Evolutionary conservation across 2,329 filamentous ascomycete species (phyloP), one percentile per base, ranked within the genome.

Genomic region (Rhinocladiella mackenziei): DNA sequence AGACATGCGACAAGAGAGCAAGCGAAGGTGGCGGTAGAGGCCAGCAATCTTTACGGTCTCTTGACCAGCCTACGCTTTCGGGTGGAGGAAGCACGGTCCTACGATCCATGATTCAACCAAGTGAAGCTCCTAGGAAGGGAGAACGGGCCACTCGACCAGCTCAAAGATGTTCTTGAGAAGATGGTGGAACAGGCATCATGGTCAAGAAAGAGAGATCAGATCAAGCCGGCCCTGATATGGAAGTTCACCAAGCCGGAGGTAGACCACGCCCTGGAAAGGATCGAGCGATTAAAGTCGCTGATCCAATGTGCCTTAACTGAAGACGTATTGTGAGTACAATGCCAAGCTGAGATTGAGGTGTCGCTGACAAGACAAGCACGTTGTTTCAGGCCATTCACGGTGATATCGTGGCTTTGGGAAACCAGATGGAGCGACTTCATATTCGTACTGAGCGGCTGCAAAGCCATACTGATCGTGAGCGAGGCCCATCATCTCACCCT

Each of bases 71-170:
- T 59, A 19, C 46, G 45, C n/a, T 53, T 45, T 45, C 53, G 31
- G 13, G 29, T 60, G 19, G 51, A 61, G 38, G 42, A 46, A 29
- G 51, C 30, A 36, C 28, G 34, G n/a, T 36, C 48, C 10, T 38
- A 37, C 7, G 38, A 44, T 18, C 51, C 53, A 35, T 62, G 59
- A 60, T 57, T 53, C 33, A 50, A 41, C 8, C 43, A 52, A 4
- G 36, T 59, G 11, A 29, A 23, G 17, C 19, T 40, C 9, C 22
- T 48, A n/a, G 40, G 10, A 5, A 10, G 18, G 34, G 39, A 34
- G 20, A 49, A 59, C 35, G 58, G 60, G 3, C 58, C 58, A 9
- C 37, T 62, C 11, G 51, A 58, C 28, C 60, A 60, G 45, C 60
- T 54, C 46, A 55, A 56, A 39, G 28, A 51, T 19, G 50, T 48